phyloP scores from a whole-genome alignment of 2,329 filamentous ascomycete species.

The Penicillium brasilianum region DNA sequence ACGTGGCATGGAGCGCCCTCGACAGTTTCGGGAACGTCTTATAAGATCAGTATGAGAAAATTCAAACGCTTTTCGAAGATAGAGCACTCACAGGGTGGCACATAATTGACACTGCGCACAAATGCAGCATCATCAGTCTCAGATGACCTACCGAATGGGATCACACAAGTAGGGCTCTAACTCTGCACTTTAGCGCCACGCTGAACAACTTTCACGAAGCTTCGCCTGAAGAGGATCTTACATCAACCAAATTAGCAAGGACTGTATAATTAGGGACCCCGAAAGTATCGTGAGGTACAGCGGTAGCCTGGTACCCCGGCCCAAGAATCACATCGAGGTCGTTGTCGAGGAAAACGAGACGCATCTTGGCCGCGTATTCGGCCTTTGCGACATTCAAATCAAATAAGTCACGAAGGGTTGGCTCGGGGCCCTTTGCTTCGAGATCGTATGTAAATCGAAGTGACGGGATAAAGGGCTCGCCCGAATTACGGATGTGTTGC shows the following conservation, averaged over 20 bases:
- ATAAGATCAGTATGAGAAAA: not conserved
- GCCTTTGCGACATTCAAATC: slow-evolving; percentile 23
- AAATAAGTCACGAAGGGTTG: slow-evolving; percentile 28
- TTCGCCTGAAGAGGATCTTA: slow-evolving; percentile 6
- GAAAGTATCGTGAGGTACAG: slow-evolving; percentile 31
- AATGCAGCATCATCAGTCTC: slow-evolving; percentile 25
- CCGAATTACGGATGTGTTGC: slow-evolving; percentile 24
- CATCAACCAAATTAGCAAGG: slow-evolving; percentile 31
- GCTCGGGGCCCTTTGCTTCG: slow-evolving; percentile 13
- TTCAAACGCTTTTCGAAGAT: not conserved
- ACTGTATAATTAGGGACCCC: slow-evolving; percentile 30
- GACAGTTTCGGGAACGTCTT: slow-evolving; percentile 26
- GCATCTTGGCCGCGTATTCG: slow-evolving; percentile 20
- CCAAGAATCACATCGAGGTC: slow-evolving; percentile 30
- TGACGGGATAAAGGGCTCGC: slow-evolving; percentile 29
- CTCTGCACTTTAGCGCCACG: not conserved
- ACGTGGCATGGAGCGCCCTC: slow-evolving; percentile 33
- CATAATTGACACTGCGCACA: slow-evolving; percentile 27
- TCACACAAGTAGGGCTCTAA: slow-evolving; percentile 31
- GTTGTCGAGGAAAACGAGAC: slow-evolving; percentile 25
- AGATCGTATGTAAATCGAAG: slow-evolving; percentile 20
- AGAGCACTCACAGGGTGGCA: slow-evolving; percentile 26
- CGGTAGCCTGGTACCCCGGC: slow-evolving; percentile 32
- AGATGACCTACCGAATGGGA: slow-evolving; percentile 28
- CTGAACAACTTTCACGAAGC: not conserved